Evolutionary conservation across 225 moss, liverwort and hornwort genomes (phyloP).

Genomic region (Rhytidiadelphus loreus): DNA sequence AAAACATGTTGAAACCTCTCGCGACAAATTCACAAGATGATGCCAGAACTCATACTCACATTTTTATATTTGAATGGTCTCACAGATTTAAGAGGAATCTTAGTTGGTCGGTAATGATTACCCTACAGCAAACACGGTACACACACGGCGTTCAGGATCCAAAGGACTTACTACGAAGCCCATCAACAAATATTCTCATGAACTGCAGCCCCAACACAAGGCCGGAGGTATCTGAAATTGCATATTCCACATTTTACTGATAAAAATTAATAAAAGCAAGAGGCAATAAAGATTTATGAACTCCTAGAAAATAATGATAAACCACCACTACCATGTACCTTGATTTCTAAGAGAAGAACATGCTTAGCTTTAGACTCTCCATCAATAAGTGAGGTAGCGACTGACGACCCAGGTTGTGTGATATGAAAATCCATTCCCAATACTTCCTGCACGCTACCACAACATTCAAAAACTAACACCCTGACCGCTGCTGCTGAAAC

Average conservation of each 20-base stretch:
- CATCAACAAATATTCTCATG: not conserved
- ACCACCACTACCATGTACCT: slow-evolving; percentile 35
- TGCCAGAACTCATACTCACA: slow-evolving; percentile 37
- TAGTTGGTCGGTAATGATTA: slow-evolving; percentile 84
- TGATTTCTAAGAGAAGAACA: slow-evolving; percentile 88
- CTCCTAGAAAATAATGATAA: not conserved
- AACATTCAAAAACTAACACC: slow-evolving; percentile 3
- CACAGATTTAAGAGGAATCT: slow-evolving; percentile 82
- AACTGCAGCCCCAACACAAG: not conserved
- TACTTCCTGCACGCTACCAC: slow-evolving; percentile 66
- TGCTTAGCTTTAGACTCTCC: slow-evolving; percentile 97
- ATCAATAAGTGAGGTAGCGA: slow-evolving; percentile 91
- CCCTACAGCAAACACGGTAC: slow-evolving; percentile 38
- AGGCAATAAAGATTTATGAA: not conserved
- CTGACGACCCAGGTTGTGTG: slow-evolving; percentile 97
- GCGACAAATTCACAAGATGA: not conserved
- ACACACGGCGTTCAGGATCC: not conserved
- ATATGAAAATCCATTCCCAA: slow-evolving; percentile 98
- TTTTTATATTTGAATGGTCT: slow-evolving; percentile 84
- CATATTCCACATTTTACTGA: not conserved
- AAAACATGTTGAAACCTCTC: not conserved
- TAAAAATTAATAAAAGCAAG: not conserved
- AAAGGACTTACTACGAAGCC: not conserved
- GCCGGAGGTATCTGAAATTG: not conserved
- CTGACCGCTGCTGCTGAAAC: not conserved